phyloP scores from a whole-genome alignment of 2,329 filamentous ascomycete species.

The Elsinoe arachidis region DNA sequence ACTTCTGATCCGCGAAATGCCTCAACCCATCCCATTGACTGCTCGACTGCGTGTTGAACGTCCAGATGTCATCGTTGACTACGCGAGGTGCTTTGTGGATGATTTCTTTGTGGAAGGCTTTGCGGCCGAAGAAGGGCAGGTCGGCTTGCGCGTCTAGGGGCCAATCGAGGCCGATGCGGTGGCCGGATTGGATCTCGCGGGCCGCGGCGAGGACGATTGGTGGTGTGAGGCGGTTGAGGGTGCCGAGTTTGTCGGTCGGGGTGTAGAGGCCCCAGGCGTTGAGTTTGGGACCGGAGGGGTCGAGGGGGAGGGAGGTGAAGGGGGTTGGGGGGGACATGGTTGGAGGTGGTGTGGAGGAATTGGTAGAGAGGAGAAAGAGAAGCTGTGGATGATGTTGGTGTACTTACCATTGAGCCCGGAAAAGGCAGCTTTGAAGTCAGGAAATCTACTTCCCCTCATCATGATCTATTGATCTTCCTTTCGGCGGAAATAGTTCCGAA shows the following conservation, averaged over 20 bases:
- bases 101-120: constrained; percentile 47
- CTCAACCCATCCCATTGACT: constrained; percentile 52
- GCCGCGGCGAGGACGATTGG: constrained; percentile 42
- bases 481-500: constrained; percentile 5
- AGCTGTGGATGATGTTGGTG: not conserved
- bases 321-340: not conserved
- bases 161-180: constrained; percentile 52
- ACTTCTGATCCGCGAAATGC: constrained; percentile 44
- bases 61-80: constrained; percentile 54
- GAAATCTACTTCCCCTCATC: not conserved
- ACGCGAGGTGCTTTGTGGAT: constrained; percentile 43
- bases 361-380: not conserved
- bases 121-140: constrained; percentile 48
- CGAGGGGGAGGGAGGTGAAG: not conserved
- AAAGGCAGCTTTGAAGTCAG: too few species aligned
- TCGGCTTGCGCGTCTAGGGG: constrained; percentile 47
- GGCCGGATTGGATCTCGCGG: constrained; percentile 45
- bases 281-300: constrained; percentile 21
- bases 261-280: constrained; percentile 41
- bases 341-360: not conserved
- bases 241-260: constrained; percentile 49
- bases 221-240: constrained; percentile 52
- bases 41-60: constrained; percentile 50
- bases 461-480: not conserved
- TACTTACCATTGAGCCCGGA: not conserved